These are phyloP conservation scores for Pseudogymnoascus sp. DNA, from an alignment of 2,329 filamentous ascomycete species.

Conservation along the genomic window DNA sequence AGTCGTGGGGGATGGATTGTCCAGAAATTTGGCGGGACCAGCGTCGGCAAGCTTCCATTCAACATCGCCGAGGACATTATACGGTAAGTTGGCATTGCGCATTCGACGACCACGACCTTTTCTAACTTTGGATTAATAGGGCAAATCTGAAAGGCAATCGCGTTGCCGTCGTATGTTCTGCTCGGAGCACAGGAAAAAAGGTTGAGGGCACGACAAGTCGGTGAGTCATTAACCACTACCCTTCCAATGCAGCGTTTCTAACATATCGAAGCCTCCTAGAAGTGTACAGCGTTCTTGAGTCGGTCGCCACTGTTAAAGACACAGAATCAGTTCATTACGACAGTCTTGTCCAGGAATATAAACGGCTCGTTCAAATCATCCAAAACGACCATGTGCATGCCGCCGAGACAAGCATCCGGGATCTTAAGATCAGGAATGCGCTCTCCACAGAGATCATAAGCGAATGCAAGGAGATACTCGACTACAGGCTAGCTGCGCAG, in stretches of 20 bases:
- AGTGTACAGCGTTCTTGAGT: conserved; percentile 50
- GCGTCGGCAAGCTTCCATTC: conserved; percentile 84
- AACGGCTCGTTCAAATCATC: conserved; percentile 70
- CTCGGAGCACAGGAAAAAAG: conserved; percentile 89
- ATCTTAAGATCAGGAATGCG: conserved; percentile 45
- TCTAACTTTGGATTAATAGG: conserved; percentile 31
- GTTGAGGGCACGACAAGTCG: conserved; percentile 90
- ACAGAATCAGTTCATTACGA: conserved; percentile 44
- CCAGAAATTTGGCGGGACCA: conserved; percentile 93
- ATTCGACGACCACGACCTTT: neutral
- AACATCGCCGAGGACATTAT: conserved; percentile 69
- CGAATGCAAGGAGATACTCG: conserved; percentile 74
- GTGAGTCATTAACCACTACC: conserved; percentile 45
- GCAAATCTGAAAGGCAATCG: conserved; percentile 58
- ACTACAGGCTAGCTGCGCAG: conserved; percentile 59
- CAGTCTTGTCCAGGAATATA: conserved; percentile 53
- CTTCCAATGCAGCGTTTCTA: neutral
- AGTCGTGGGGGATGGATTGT: conserved; percentile 60
- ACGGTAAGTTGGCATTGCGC: conserved; percentile 35
- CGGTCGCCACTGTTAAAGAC: conserved; percentile 45
- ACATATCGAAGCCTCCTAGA: conserved; percentile 38
- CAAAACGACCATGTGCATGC: conserved; percentile 73
- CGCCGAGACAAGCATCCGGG: conserved; percentile 53
- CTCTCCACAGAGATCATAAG: conserved; percentile 61
- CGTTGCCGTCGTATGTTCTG: conserved; percentile 91